phyloP scores from a whole-genome alignment of 805 yeast species.

The Metschnikowia cubensis region DNA sequence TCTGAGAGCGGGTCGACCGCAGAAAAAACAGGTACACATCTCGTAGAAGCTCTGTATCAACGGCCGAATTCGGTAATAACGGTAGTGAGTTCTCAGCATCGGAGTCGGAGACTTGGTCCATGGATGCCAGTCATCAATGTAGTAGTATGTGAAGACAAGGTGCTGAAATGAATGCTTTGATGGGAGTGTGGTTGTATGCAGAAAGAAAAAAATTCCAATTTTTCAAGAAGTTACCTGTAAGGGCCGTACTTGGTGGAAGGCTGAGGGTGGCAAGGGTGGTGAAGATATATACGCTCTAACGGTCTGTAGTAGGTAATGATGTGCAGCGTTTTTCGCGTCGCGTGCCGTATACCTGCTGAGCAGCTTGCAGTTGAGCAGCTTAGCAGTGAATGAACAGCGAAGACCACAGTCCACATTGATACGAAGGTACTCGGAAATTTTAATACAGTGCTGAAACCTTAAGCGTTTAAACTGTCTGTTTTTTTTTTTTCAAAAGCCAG shows the following conservation, averaged over 20 bases:
- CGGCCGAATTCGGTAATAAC: constrained; percentile 9
- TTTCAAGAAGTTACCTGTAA: too few relatives aligned
- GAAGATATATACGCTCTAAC: background rate
- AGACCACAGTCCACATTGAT: too few relatives aligned
- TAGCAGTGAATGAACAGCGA: too few relatives aligned
- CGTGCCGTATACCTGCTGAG: background rate
- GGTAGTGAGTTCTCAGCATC: constrained; percentile 19
- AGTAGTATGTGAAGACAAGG: background rate
- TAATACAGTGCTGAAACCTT: too few relatives aligned
- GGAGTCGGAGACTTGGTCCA: constrained; percentile 19
- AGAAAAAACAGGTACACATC: constrained; percentile 9
- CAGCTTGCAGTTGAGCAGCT: too few relatives aligned
- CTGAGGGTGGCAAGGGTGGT: too few relatives aligned
- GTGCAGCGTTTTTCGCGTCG: constrained; percentile 1
- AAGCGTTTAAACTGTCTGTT: too few relatives aligned
- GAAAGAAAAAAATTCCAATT: background rate
- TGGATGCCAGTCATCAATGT: constrained; percentile 7
- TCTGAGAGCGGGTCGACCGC: constrained; percentile 8
- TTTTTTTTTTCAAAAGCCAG: too few relatives aligned
- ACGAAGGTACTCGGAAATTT: too few relatives aligned
- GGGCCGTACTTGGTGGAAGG: too few relatives aligned
- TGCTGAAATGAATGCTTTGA: background rate
- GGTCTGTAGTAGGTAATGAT: background rate
- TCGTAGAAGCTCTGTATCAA: constrained; percentile 12
- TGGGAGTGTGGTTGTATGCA: background rate